Evolutionary conservation across 805 yeast species (phyloP).

Genomic region (Clavispora santaluciae): DNA sequence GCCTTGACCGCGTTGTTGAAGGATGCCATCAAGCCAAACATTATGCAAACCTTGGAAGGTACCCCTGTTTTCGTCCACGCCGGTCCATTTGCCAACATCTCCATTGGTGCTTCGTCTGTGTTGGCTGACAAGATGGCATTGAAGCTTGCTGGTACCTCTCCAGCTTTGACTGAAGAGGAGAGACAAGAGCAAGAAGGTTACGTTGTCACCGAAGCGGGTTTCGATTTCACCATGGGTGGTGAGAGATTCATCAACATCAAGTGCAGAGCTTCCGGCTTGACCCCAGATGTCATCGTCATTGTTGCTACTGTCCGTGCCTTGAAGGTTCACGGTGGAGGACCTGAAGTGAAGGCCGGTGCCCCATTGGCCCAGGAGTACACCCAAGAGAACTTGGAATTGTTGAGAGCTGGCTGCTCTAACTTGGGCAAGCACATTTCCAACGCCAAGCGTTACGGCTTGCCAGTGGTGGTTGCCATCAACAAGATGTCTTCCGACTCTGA

Average conservation of each 20-base stretch:
- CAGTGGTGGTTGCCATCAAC: slow-evolving; percentile 80
- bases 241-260: slow-evolving; percentile 81
- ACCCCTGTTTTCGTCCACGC: slow-evolving; percentile 86
- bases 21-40: slow-evolving; percentile 79
- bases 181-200: slow-evolving; percentile 57
- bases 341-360: slow-evolving; percentile 83
- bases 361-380: slow-evolving; percentile 70
- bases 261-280: slow-evolving; percentile 74
- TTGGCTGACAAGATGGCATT: slow-evolving; percentile 80
- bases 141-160: slow-evolving; percentile 65
- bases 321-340: slow-evolving; percentile 86
- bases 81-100: slow-evolving; percentile 84
- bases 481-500: slow-evolving; percentile 71
- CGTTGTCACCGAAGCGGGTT: slow-evolving; percentile 85
- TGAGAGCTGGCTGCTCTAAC: slow-evolving; percentile 66
- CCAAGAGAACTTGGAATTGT: slow-evolving; percentile 65
- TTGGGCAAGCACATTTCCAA: slow-evolving; percentile 73
- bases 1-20: slow-evolving; percentile 77
- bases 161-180: slow-evolving; percentile 39
- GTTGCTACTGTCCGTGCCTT: slow-evolving; percentile 84
- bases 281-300: slow-evolving; percentile 72
- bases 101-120: slow-evolving; percentile 82
- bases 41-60: slow-evolving; percentile 86
- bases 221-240: slow-evolving; percentile 91
- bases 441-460: slow-evolving; percentile 67